These are phyloP conservation scores for Talaromyces sp. DNA, from an alignment of 2,329 filamentous ascomycete genomes.

Conservation along the genomic window DNA sequence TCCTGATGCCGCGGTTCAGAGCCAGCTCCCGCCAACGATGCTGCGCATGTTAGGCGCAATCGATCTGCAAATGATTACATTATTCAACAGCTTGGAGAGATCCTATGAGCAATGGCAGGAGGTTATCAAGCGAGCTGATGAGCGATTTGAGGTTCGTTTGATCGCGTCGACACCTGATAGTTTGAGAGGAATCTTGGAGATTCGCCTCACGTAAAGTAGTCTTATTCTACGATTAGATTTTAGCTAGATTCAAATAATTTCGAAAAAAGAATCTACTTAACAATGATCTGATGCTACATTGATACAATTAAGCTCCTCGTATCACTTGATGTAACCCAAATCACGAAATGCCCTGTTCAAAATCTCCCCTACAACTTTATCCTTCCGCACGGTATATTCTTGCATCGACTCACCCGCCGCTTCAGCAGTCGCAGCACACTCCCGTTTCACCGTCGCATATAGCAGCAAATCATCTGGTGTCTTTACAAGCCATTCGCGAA, in stretches of 20 bases:
- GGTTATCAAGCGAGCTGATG: neutral
- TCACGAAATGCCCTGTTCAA: slow-evolving; percentile 31
- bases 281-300: neutral
- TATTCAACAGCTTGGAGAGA: neutral
- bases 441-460: slow-evolving; percentile 42
- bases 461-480: slow-evolving; percentile 38
- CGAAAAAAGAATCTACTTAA: neutral
- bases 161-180: neutral
- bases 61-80: neutral
- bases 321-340: slow-evolving; percentile 6
- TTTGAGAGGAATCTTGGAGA: neutral
- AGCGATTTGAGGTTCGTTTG: neutral
- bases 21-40: neutral
- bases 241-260: neutral
- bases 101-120: neutral
- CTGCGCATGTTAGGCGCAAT: neutral
- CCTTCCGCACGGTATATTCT: slow-evolving; percentile 45
- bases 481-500: slow-evolving; percentile 45
- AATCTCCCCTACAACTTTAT: slow-evolving; percentile 42
- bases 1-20: neutral
- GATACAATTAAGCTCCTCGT: neutral
- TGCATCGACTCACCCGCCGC: slow-evolving; percentile 33
- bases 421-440: slow-evolving; percentile 25
- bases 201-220: neutral
- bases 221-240: neutral